These are phyloP conservation scores for Fusarium coicis DNA, from an alignment of 2,329 filamentous ascomycete genomes.

Conservation along the genomic window DNA sequence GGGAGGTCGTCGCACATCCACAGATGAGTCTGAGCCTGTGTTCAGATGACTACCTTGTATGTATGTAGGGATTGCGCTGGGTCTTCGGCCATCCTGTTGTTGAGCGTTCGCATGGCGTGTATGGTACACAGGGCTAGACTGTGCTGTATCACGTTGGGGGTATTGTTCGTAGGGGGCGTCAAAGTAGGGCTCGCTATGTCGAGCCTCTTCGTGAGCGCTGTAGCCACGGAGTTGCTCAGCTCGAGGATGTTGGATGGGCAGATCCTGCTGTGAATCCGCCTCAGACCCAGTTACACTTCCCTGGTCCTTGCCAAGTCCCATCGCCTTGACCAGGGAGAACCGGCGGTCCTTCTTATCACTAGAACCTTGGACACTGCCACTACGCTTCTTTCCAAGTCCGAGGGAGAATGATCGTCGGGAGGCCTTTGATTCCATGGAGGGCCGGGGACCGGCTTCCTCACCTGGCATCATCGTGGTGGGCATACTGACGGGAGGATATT, in stretches of 20 bases:
- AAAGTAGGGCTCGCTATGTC: constrained; percentile 52
- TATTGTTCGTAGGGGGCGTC: constrained; percentile 53
- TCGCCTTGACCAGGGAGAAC: constrained; percentile 77
- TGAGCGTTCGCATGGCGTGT: constrained; percentile 56
- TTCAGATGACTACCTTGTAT: constrained; percentile 60
- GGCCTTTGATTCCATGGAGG: constrained; percentile 75
- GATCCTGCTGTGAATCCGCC: constrained; percentile 62
- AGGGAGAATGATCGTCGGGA: constrained; percentile 77
- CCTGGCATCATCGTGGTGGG: constrained; percentile 72
- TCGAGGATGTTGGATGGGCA: constrained; percentile 61
- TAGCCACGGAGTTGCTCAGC: constrained; percentile 47
- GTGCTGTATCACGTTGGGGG: constrained; percentile 49
- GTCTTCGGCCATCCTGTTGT: constrained; percentile 53
- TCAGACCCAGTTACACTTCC: constrained; percentile 58
- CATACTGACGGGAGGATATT: constrained; percentile 94
- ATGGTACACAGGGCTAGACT: constrained; percentile 53
- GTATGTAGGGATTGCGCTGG: constrained; percentile 59
- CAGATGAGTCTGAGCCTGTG: constrained; percentile 65
- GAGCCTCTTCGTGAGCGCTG: constrained; percentile 50
- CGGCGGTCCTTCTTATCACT: constrained; percentile 69
- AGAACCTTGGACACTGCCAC: constrained; percentile 71
- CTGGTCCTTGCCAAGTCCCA: constrained; percentile 69
- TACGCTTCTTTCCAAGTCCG: constrained; percentile 75
- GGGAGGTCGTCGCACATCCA: constrained; percentile 59
- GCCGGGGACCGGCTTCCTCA: constrained; percentile 62